Evolutionary conservation across 2,329 filamentous ascomycete genomes (phyloP), one percentile per base, ranked within the genome.

Genomic region (Chalaropsis ovoidea): DNA sequence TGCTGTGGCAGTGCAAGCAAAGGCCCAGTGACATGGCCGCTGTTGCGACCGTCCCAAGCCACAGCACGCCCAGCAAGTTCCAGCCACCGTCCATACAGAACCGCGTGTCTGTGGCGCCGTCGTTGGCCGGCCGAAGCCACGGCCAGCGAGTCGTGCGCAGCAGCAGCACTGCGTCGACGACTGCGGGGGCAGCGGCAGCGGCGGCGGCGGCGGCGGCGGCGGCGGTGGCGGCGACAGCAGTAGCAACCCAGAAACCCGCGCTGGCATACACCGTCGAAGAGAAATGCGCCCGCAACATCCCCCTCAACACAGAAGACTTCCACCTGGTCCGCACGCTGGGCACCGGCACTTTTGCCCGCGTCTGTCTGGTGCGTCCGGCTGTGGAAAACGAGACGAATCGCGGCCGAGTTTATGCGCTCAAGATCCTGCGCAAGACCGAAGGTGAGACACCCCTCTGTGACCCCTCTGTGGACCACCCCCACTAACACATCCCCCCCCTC

Each of bases 261-360:
- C 49, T 22, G 39, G 61, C 11, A n/a, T 65, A 65, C 10, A 52
- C 66, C 11, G 45, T 67, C 17, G 66, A 67, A 56, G 62, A 67
- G 41, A 67, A 67, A 43, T 67, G 66, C 58, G 45, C 47, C 6
- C 61, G 45, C 35, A 65, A 65, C 22, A 67, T 67, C 47, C 24
- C 73, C 67, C 71, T 74, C 42, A 71, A 72, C 52, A 72, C 79
- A 67, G 76, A 80, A 67, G 86, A 91, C 76, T 92, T 92, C 73
- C 80, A 84, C 68, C 79, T 89, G 62, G 80, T 92, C 69, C 86
- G 88, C 74, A 92, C 89, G 13, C 77, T 93, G 69, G 89, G 86
- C 69, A 92, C 88, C 49, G 88, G 88, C 69, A 91, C 88, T 13
- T 94, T 94, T 77, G 89, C 89, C 69, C 82, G 89, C 69, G 89